Base-by-base conservation (phyloP, 495 filamentous ascomycete species). In the Pseudotulostoma volvatum region DNA sequence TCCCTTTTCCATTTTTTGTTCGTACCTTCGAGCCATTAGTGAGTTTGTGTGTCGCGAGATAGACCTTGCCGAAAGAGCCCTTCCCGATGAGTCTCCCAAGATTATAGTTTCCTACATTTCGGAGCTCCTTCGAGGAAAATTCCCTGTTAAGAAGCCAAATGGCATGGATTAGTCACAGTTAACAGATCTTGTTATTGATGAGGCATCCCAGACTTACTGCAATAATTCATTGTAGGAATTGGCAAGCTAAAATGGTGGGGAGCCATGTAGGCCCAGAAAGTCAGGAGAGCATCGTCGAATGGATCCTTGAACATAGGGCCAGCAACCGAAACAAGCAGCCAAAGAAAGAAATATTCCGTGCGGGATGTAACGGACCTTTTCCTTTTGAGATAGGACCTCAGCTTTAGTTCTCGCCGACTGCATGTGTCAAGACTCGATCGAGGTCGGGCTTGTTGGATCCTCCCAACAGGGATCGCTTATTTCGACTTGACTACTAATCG, bases 41-140 rank as follows among this genome's bases (percentile, higher is more conserved):
- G 57, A 97, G 84, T 56, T 94, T 95, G 60, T 97, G 90, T 17
- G 79, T 77, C 39, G 92, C 90, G 44, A 97, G 71, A 55, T 96
- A 97, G 40, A 96, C 90, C 63, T 95, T 96, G 47, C 90, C 90
- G 61, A 96, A 97, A 34, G 84, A 93, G 25, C 90, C 90, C 54
- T 96, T 96, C 37, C 90, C 90, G 52, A 97, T 94, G 35, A 97
- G 66, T 37, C 77, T 75, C 23, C 88, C 90, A 13, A 96, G 65
- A 21, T 79, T 76, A 60, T 97, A 97, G 59, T 96, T 97, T 36
- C 90, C 90, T 40, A 97, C 90, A 30, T 73, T 80, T 42, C 78
- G 76, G 36, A 97, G 72, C 41, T 96, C 92, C 51, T 81, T 82
- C 44, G 82, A 85, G 34, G 84, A 83, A 64, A 97, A 97, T 59